Base-by-base conservation (phyloP, 1,139 yeast genomes). In the Yamadazyma blattariae region DNA sequence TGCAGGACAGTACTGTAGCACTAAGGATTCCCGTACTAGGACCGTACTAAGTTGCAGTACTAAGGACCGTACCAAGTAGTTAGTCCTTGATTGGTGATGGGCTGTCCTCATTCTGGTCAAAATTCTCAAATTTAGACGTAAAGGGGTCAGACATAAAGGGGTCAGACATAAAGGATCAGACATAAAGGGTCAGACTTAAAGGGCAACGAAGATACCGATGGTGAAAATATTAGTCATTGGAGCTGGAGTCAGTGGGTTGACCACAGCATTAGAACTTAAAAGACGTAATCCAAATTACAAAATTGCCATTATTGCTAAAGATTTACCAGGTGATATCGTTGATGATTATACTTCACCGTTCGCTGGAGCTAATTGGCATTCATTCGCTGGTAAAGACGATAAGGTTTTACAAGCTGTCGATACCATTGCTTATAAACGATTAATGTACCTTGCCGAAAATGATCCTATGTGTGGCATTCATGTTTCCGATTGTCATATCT, bases 381-480 rank as follows among this genome's bases (percentile, higher is more conserved):
- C 75, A 5, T 69, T 71, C 52, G 75, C 75, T 1, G 38, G 40
- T 2, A 38, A 46, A 1, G 59, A 59, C 4, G 72, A 71, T 26
- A 37, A 32, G 2, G 44, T 35, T 12, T 53, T 64, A 32, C 73
- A 70, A 43, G 44, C 52, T 6, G 45, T 52, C 26, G 83, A 77
- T 45, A 48, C 47, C 13, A 51, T 59, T 7, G 71, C 70, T 0
- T 77, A 76, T 45, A 41, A 42, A 12, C 61, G 58, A 42, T 63
- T 76, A 26, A 42, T 59, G 36, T 54, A 62, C 2, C 55, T 77
- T 31, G 72, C 76, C 1, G 50, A 53, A 7, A 46, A 42, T n/a
- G 71, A 61, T 15, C 75, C 77, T 1, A 54, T 55, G 18, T 52
- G 76, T 1, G 82, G 82, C 1, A 60, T 77, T 14, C 64, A 73